Evolutionary conservation across 2,329 filamentous ascomycete species (phyloP), one percentile per base, ranked within the genome.

Genomic region (Epichloe gansuensis): DNA sequence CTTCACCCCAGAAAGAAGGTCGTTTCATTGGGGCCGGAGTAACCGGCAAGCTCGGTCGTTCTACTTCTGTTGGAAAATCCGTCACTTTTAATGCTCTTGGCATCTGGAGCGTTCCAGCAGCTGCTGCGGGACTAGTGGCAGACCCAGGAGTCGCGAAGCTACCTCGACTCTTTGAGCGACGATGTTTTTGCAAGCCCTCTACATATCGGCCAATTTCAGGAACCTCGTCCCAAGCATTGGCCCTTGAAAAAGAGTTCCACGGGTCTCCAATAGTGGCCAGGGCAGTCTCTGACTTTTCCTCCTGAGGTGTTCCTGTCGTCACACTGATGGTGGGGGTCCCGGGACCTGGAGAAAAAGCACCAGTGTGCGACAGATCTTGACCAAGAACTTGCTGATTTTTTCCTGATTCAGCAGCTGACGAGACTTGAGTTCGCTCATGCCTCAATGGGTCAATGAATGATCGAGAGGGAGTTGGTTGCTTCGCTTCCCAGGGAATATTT

Each of bases 201-300:
- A 97, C 87, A 65, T 96, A 98, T 57, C 81, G 80, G 62, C 88
- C 83, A 61, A 98, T 98, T 58, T 88, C 86, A 12, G 88, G 87
- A 50, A 94, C 80, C 51, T 88, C 87, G 62, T 98, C 93, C 93
- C 93, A 98, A 15, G 89, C 91, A 67, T 97, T 98, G 49, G 75
- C 80, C 46, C 82, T 78, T n/a, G 81, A 75, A 65, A 86, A 95
- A 46, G 76, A 76, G 57, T 81, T 78, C 87, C 88, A 95, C 21
- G 82, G 77, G 61, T 84, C 76, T 48, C 41, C 39, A 37, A 39
- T n/a, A 11, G n/a, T 43, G 15, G 25, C 3, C 15, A 37, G 21
- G 43, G 9, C n/a, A 38, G 21, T 12, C 35, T 25, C 35, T 21
- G n/a, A 12, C 3, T 23, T 12, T n/a, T 25, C 11, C 31, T 31